A percentile compares a stretch with the other conserved stretches of the same genome.
Conservation (phyloP, 1,284 basidiomycete genomes). For the Meripilus lineatus region DNA sequence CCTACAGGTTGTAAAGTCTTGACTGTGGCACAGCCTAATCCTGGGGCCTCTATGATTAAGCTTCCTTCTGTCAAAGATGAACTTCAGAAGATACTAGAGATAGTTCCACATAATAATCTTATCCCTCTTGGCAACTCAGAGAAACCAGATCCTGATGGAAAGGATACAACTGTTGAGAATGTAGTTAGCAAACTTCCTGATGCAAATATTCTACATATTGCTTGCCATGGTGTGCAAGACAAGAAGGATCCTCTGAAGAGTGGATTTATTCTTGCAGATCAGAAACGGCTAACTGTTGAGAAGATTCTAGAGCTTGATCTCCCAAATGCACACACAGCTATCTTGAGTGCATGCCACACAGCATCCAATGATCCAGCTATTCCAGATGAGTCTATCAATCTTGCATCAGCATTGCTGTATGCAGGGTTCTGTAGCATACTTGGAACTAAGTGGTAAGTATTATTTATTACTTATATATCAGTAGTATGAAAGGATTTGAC, state of each 20-base stretch:
- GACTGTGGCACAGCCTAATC: too few species aligned
- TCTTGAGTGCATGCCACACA: too few species aligned
- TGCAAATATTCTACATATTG: constrained; percentile 8
- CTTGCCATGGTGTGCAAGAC: constrained; percentile 11
- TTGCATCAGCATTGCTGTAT: constrained; percentile 9
- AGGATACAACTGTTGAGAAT: background rate
- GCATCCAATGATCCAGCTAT: background rate
- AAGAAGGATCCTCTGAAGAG: constrained; percentile 5
- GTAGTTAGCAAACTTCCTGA: constrained; percentile 1
- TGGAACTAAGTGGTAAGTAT: constrained; percentile 12
- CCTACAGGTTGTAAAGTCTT: too few species aligned
- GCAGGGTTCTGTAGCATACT: constrained; percentile 9
- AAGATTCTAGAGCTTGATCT: constrained; percentile 2
- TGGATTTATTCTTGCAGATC: constrained; percentile 8
- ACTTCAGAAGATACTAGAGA: too few species aligned
- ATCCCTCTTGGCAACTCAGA: background rate
- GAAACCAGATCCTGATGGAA: background rate
- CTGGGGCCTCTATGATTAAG: too few species aligned
- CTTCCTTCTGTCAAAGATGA: too few species aligned
- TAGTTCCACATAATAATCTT: too few species aligned
- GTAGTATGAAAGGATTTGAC: too few species aligned
- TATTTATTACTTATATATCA: too few species aligned
- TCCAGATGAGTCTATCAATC: constrained; percentile 9
- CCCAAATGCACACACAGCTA: constrained; percentile 1
- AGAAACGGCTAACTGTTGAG: constrained; percentile 7